Conservation (phyloP, 1,139 yeast genomes). For the Suhomyces chickasaworum region DNA sequence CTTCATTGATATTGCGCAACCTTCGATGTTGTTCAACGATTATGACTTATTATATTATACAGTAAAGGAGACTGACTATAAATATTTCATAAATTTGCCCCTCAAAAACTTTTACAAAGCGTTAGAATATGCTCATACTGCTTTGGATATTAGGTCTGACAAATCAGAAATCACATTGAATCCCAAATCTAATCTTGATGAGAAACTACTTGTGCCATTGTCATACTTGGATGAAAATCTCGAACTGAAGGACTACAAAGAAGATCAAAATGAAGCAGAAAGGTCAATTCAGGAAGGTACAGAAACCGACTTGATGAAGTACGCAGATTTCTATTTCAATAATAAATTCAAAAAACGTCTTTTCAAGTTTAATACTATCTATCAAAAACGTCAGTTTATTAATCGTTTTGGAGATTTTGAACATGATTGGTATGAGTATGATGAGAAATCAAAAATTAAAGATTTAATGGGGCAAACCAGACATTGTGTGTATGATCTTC, state of each 20-base stretch:
- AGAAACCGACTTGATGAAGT: constrained; percentile 16
- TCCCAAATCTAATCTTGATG: constrained; percentile 28
- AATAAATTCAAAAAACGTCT: constrained; percentile 38
- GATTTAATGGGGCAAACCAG: constrained; percentile 1
- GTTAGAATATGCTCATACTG: constrained; percentile 38
- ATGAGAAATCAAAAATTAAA: constrained; percentile 2
- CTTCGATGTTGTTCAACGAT: constrained; percentile 46
- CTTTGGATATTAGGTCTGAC: neutral
- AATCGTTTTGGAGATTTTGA: constrained; percentile 48
- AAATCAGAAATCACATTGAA: neutral
- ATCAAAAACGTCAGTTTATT: constrained; percentile 50
- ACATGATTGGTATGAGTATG: constrained; percentile 31
- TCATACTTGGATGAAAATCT: neutral
- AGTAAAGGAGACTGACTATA: constrained; percentile 44
- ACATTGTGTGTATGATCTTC: constrained; percentile 36
- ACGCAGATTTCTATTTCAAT: constrained; percentile 41
- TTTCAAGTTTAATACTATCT: constrained; percentile 50
- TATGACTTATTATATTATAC: constrained; percentile 46
- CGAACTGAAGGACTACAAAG: neutral
- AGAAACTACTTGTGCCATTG: constrained; percentile 7
- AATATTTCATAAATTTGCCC: constrained; percentile 45
- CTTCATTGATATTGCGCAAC: constrained; percentile 56
- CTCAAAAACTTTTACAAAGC: constrained; percentile 48
- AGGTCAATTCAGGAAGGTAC: neutral
- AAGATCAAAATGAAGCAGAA: neutral